Percentiles rank a stretch among this genome's conserved stretches.
Conservation (phyloP, 306 rosid genomes). For the Cucumis sativus region Cucumber_9930_V3 NC_026660.2:26905501-26906000, state of each 20-base stretch:
- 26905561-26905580: background rate
- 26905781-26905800: constrained; percentile 21
- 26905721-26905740: constrained; percentile 98
- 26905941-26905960: constrained; percentile 21
- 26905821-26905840: constrained; percentile 11
- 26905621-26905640: background rate
- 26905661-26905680: background rate
- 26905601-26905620: background rate
- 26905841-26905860: constrained; percentile 18
- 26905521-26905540: background rate
- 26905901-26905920: constrained; percentile 30
- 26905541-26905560: background rate
- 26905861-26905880: constrained; percentile 24
- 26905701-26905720: constrained; percentile 47
- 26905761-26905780: constrained; percentile 55
- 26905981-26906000: constrained; percentile 11
- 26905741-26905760: constrained; percentile 91
- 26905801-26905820: constrained; percentile 15
- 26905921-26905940: constrained; percentile 62
- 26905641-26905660: background rate
- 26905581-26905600: background rate
- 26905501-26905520: background rate
- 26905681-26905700: background rate
- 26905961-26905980: constrained; percentile 7
- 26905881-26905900: constrained; percentile 38